These are phyloP conservation scores for Endocarpon pusillum DNA, from an alignment of 495 filamentous ascomycete species.

Conservation along the genomic window DNA sequence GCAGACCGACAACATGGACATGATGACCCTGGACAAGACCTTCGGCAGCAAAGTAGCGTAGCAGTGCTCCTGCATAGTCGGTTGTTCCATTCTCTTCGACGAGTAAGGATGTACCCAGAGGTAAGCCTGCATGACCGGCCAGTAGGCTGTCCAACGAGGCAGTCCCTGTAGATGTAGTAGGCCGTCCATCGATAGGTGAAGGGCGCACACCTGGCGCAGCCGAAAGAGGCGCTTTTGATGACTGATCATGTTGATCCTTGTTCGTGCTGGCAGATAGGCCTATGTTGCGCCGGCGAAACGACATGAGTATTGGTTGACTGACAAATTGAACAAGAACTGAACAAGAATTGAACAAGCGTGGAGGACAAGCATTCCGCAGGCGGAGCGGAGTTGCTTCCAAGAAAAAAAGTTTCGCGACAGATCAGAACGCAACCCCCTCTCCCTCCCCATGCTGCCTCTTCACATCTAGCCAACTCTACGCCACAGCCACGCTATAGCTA, in stretches of 20 bases:
- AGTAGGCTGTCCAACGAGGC: conserved; percentile 69
- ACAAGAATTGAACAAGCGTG: too few species aligned
- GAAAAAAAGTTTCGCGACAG: too few species aligned
- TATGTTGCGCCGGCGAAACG: conserved; percentile 78
- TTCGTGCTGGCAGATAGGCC: conserved; percentile 36
- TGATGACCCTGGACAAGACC: conserved; percentile 82
- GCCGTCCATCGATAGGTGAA: conserved; percentile 74
- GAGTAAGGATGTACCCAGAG: conserved; percentile 62
- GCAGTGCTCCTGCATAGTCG: conserved; percentile 71
- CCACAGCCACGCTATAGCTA: conserved; percentile 32
- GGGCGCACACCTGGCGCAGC: conserved; percentile 57
- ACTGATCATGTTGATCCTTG: conserved; percentile 9
- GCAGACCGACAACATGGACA: conserved; percentile 67
- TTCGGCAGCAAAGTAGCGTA: conserved; percentile 85
- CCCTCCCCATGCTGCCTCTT: neutral
- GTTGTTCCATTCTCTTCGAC: conserved; percentile 91
- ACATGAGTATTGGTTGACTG: conserved; percentile 47
- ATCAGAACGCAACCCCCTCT: too few species aligned
- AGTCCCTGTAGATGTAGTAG: conserved; percentile 81
- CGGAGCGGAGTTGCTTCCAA: too few species aligned
- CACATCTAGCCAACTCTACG: neutral
- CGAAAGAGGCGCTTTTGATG: conserved; percentile 17
- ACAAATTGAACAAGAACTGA: too few species aligned
- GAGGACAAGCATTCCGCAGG: too few species aligned
- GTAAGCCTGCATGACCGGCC: conserved; percentile 75